phyloP scores from a whole-genome alignment of 2,329 filamentous ascomycete species.

The Pseudopithomyces chartarum region DNA sequence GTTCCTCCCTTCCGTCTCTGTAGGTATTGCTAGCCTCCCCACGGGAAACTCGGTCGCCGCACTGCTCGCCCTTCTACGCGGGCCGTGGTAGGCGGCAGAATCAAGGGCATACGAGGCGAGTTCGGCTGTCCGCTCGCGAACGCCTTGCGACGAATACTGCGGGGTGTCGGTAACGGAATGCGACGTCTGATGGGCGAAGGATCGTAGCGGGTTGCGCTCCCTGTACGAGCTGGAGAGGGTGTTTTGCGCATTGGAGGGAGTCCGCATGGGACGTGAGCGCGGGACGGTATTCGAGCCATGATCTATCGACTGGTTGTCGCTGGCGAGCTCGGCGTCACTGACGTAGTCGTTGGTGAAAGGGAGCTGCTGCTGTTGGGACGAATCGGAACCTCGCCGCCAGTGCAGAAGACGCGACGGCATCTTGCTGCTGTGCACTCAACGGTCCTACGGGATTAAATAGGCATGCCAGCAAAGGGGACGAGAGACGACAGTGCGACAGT shows the following conservation, averaged over 20 bases:
- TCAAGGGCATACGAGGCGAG: slow-evolving; percentile 78
- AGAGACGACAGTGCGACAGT: neutral
- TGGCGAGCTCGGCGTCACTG: slow-evolving; percentile 33
- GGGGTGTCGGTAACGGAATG: slow-evolving; percentile 69
- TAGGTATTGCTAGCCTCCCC: slow-evolving; percentile 20
- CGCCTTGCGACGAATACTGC: slow-evolving; percentile 73
- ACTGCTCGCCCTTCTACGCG: slow-evolving; percentile 29
- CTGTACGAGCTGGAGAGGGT: slow-evolving; percentile 37
- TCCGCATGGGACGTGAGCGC: slow-evolving; percentile 33
- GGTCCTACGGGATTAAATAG: neutral
- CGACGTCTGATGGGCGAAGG: slow-evolving; percentile 70
- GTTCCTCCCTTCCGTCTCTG: slow-evolving; percentile 26
- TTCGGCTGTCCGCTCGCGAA: slow-evolving; percentile 86
- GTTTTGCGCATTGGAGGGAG: slow-evolving; percentile 26
- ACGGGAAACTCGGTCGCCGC: slow-evolving; percentile 29
- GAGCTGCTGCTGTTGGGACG: slow-evolving; percentile 31
- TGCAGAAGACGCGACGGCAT: slow-evolving; percentile 31
- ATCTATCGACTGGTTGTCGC: slow-evolving; percentile 25
- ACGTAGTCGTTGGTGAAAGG: slow-evolving; percentile 40
- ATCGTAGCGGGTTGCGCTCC: slow-evolving; percentile 66
- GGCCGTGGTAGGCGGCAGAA: slow-evolving; percentile 38
- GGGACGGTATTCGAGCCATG: slow-evolving; percentile 29
- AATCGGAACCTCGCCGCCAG: slow-evolving; percentile 20
- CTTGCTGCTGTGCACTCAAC: neutral
- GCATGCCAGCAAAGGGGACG: neutral